phyloP scores from a whole-genome alignment of 1,284 basidiomycete genomes.

The Ustanciosporium gigantosporum region DNA sequence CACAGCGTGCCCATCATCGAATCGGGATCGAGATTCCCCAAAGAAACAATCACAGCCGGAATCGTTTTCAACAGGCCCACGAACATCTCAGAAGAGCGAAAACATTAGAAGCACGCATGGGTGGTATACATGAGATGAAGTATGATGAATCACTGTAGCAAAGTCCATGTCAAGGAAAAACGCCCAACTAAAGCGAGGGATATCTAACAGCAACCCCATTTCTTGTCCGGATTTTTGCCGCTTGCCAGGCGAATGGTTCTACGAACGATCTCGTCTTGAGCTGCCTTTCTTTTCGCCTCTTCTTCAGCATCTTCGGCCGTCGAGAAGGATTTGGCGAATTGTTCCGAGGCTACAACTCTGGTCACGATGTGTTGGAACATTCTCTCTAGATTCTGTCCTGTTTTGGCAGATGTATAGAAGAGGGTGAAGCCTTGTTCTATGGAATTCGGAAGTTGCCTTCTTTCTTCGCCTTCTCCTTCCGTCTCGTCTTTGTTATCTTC shows the following conservation, averaged over 20 bases:
- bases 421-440: slow-evolving; percentile 48
- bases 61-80: too few relatives aligned
- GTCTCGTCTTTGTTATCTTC: slow-evolving; percentile 3
- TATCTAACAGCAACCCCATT: slow-evolving; percentile 15
- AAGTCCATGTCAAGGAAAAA: too few relatives aligned
- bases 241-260: slow-evolving; percentile 32
- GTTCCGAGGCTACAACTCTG: slow-evolving; percentile 14
- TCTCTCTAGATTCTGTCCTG: slow-evolving; percentile 32
- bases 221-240: slow-evolving; percentile 9
- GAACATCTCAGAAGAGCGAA: too few relatives aligned
- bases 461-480: slow-evolving; percentile 4
- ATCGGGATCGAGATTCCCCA: too few relatives aligned
- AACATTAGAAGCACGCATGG: too few relatives aligned
- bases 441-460: not conserved
- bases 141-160: too few relatives aligned
- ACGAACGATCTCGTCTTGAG: slow-evolving; percentile 10
- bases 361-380: slow-evolving; percentile 47
- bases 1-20: too few relatives aligned
- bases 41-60: too few relatives aligned
- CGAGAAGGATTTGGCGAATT: slow-evolving; percentile 9
- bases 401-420: slow-evolving; percentile 47
- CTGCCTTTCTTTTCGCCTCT: not conserved
- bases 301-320: not conserved
- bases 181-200: too few relatives aligned
- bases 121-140: too few relatives aligned